phyloP scores from a whole-genome alignment of 2,329 filamentous ascomycete species.

The Penicillium aurantiogriseum region DNA sequence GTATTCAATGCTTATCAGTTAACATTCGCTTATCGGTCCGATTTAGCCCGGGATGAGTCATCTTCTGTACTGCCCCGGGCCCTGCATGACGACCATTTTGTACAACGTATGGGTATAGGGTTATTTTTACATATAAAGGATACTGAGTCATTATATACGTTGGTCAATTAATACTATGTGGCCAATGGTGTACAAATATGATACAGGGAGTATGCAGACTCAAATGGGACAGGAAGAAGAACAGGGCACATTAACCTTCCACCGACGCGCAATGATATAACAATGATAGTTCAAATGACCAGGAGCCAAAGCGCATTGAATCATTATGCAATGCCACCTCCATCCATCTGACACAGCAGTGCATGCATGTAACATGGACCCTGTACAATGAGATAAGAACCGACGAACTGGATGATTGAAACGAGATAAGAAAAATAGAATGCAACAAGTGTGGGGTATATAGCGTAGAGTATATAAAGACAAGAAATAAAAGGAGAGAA shows the following conservation, averaged over 20 bases:
- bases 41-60: slow-evolving; percentile 30
- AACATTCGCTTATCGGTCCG: slow-evolving; percentile 28
- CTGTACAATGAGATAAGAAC: neutral
- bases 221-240: slow-evolving; percentile 1
- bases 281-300: neutral
- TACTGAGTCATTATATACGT: neutral
- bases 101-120: neutral
- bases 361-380: slow-evolving; percentile 2
- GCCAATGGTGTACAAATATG: slow-evolving; percentile 13
- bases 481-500: slow-evolving; percentile 4
- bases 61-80: neutral
- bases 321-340: neutral
- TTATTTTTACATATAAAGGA: neutral
- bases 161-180: slow-evolving; percentile 6
- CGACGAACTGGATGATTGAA: neutral
- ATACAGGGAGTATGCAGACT: slow-evolving; percentile 15
- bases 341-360: slow-evolving; percentile 3
- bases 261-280: slow-evolving; percentile 4
- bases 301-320: neutral
- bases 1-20: slow-evolving; percentile 27
- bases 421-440: slow-evolving; percentile 13
- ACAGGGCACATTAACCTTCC: slow-evolving; percentile 5
- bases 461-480: slow-evolving; percentile 16
- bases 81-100: neutral
- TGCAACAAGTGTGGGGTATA: slow-evolving; percentile 26